Evolutionary conservation across 2,329 filamentous ascomycete genomes (phyloP).

Genomic region (Aspergillus fructus): DNA sequence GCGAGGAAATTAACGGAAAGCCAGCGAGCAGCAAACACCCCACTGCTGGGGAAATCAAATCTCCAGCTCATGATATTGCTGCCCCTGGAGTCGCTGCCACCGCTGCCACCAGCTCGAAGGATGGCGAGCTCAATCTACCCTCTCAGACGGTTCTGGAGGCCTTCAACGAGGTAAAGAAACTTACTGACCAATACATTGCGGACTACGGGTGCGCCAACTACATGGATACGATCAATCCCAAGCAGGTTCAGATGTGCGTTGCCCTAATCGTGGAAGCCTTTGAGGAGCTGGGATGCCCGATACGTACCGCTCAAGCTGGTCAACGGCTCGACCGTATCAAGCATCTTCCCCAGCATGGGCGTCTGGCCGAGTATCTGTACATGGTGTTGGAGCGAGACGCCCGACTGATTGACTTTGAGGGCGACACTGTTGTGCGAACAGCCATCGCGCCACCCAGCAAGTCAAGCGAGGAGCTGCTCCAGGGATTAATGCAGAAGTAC

Average conservation of each 20-base stretch:
- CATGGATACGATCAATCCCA: constrained; percentile 23
- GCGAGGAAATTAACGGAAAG: too few relatives aligned
- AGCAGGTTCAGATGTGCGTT: constrained; percentile 20
- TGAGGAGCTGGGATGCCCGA: constrained; percentile 29
- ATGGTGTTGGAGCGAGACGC: constrained; percentile 31
- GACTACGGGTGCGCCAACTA: constrained; percentile 22
- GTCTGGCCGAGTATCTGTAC: constrained; percentile 32
- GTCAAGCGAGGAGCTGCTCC: constrained; percentile 20
- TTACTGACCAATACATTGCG: constrained; percentile 22
- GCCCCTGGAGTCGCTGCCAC: background rate
- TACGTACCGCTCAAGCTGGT: constrained; percentile 22
- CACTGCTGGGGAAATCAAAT: too few relatives aligned
- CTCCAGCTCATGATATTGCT: too few relatives aligned
- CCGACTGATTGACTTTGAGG: constrained; percentile 23
- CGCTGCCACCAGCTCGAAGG: background rate
- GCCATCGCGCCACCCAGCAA: constrained; percentile 19
- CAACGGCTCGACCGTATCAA: constrained; percentile 20
- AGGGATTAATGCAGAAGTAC: constrained; percentile 23
- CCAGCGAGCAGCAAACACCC: too few relatives aligned
- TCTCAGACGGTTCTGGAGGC: constrained; percentile 20
- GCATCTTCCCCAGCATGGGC: constrained; percentile 24
- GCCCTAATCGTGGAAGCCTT: constrained; percentile 30
- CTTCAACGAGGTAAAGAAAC: constrained; percentile 15
- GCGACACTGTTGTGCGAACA: constrained; percentile 27
- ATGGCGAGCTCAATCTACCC: background rate